These are phyloP conservation scores for Suhomyces sp. DNA, from an alignment of 805 yeast genomes.

Conservation along the genomic window DNA sequence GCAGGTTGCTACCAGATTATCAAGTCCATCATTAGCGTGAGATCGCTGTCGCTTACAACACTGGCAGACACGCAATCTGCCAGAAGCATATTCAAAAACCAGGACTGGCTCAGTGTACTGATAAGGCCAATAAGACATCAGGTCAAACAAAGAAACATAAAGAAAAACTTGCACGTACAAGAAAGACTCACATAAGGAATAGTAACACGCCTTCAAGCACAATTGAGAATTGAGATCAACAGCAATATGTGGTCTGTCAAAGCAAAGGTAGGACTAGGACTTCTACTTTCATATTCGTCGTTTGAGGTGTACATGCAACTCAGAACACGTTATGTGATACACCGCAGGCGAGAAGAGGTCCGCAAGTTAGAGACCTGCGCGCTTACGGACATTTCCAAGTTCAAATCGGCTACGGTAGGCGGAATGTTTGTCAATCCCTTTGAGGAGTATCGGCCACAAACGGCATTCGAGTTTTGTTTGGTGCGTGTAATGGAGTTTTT, in stretches of 20 bases:
- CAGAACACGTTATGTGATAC: conserved; percentile 53
- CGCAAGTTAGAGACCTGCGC: neutral
- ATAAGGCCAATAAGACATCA: no score
- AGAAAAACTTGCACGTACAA: no score
- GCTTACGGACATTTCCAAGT: conserved; percentile 17
- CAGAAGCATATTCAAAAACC: neutral
- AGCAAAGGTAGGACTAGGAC: conserved; percentile 41
- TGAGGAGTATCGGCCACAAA: conserved; percentile 84
- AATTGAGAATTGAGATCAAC: neutral
- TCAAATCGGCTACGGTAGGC: conserved; percentile 43
- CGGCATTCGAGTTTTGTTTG: conserved; percentile 77
- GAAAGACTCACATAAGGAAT: no score
- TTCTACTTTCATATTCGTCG: conserved; percentile 56
- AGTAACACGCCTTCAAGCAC: no score
- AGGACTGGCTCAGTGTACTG: no score
- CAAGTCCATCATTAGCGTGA: neutral
- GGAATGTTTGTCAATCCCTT: conserved; percentile 92
- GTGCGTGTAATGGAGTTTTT: conserved; percentile 71
- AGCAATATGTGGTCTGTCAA: conserved; percentile 14
- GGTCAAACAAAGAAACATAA: no score
- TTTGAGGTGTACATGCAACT: conserved; percentile 62
- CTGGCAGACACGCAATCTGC: neutral
- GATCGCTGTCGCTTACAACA: neutral
- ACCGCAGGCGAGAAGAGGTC: conserved; percentile 34
- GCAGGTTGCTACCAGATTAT: neutral